These are phyloP conservation scores for Nicotiana sylvestris DNA, from an alignment of 257 asterid genomes.

Conservation along the genomic window DNA sequence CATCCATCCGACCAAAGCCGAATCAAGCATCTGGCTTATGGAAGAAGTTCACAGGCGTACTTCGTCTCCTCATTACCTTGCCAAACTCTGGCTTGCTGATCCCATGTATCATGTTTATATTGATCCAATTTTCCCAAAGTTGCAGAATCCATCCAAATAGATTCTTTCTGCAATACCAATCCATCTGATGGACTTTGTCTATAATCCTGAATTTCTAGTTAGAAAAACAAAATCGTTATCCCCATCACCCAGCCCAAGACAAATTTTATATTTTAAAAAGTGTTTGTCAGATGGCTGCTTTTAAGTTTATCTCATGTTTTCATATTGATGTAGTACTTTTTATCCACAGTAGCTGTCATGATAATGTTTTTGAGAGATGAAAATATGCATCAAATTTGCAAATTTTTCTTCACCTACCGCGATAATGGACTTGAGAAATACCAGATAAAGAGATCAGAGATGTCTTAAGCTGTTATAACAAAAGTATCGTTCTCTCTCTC, in stretches of 20 bases:
- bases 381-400: not conserved
- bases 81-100: constrained; percentile 50
- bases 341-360: not conserved
- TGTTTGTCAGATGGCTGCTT: not conserved
- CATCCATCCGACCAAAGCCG: constrained; percentile 60
- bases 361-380: not conserved
- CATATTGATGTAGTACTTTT: not conserved
- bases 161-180: not conserved
- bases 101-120: constrained; percentile 35
- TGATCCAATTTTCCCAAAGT: constrained; percentile 42
- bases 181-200: not conserved
- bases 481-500: too few species aligned
- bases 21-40: constrained; percentile 59
- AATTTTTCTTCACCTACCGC: not conserved
- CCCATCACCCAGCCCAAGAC: not conserved
- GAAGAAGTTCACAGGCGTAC: constrained; percentile 61
- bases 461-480: not conserved
- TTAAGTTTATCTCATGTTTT: not conserved
- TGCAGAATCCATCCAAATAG: constrained; percentile 11
- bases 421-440: not conserved
- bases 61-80: constrained; percentile 45
- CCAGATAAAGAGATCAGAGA: not conserved
- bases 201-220: not conserved
- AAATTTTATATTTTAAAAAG: not conserved
- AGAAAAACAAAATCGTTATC: not conserved